These are phyloP conservation scores for Symbiodinium pilosum DNA, from an alignment of 73 alveolate species.

Conservation along the genomic window DNA sequence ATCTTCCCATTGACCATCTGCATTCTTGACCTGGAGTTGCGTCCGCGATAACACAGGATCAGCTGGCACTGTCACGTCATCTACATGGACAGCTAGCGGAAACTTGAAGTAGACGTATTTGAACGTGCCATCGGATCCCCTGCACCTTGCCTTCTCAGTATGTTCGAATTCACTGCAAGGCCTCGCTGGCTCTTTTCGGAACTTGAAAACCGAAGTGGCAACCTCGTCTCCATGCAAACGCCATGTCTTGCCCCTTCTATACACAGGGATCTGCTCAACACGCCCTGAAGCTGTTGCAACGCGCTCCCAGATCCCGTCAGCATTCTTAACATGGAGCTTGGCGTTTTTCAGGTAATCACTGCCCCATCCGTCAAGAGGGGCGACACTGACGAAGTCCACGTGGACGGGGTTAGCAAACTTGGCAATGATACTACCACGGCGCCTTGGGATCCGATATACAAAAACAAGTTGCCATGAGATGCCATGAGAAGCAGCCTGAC, in stretches of 20 bases:
- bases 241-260: neutral
- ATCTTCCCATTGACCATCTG: neutral
- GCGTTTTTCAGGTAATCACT: neutral
- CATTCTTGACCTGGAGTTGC: neutral
- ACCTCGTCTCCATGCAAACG: neutral
- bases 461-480: neutral
- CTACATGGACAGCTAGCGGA: neutral
- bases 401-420: neutral
- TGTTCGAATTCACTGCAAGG: neutral
- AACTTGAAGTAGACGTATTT: neutral
- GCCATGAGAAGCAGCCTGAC: no score
- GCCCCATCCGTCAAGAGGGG: neutral
- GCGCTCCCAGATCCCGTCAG: neutral
- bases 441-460: neutral
- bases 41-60: neutral
- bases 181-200: neutral
- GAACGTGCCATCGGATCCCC: neutral
- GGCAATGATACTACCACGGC: neutral
- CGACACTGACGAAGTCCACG: neutral
- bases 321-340: neutral
- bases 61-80: neutral
- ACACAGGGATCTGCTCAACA: neutral
- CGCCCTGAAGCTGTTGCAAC: neutral
- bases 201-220: neutral
- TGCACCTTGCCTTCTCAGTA: neutral